A percentile compares a stretch with the other conserved stretches of the same genome.
phyloP scores from a whole-genome alignment of 257 asterid genomes.

The Penstemon newberryi region DNA sequence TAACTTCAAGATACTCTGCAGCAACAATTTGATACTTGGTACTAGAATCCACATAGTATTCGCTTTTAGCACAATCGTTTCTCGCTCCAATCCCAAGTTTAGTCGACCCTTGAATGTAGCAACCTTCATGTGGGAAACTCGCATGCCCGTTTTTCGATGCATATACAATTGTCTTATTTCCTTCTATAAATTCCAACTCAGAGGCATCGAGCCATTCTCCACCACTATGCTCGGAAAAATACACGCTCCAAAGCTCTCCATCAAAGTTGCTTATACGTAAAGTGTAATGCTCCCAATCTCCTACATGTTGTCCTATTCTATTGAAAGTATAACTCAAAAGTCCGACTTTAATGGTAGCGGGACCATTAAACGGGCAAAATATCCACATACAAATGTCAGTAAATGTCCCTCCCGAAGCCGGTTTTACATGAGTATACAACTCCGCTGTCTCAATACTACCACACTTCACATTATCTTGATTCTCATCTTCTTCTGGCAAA shows the following conservation, averaged over 20 bases:
- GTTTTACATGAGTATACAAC: slow-evolving; percentile 78
- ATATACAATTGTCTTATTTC: slow-evolving; percentile 65
- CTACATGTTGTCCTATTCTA: slow-evolving; percentile 68
- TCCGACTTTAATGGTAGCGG: slow-evolving; percentile 62
- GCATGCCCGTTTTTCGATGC: slow-evolving; percentile 84
- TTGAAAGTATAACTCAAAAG: slow-evolving; percentile 36
- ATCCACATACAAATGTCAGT: slow-evolving; percentile 86
- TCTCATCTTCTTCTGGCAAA: slow-evolving; percentile 47
- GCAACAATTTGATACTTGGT: slow-evolving; percentile 55
- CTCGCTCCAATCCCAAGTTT: slow-evolving; percentile 63
- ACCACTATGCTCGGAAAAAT: slow-evolving; percentile 85
- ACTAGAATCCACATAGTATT: slow-evolving; percentile 59
- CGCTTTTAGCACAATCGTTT: slow-evolving; percentile 72
- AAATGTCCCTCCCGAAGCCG: slow-evolving; percentile 73
- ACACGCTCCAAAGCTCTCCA: slow-evolving; percentile 66
- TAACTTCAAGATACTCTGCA: slow-evolving; percentile 65
- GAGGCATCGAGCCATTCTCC: slow-evolving; percentile 72
- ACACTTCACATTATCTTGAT: slow-evolving; percentile 37
- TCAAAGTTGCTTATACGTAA: slow-evolving; percentile 78
- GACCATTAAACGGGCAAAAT: slow-evolving; percentile 95
- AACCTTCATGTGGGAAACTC: slow-evolving; percentile 76
- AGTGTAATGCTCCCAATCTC: slow-evolving; percentile 95
- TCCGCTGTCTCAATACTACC: slow-evolving; percentile 66
- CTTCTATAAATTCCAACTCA: slow-evolving; percentile 67
- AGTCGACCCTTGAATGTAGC: slow-evolving; percentile 71